phyloP scores from a whole-genome alignment of 2,329 filamentous ascomycete species.

The Sporothrix dimorphospora region DNA sequence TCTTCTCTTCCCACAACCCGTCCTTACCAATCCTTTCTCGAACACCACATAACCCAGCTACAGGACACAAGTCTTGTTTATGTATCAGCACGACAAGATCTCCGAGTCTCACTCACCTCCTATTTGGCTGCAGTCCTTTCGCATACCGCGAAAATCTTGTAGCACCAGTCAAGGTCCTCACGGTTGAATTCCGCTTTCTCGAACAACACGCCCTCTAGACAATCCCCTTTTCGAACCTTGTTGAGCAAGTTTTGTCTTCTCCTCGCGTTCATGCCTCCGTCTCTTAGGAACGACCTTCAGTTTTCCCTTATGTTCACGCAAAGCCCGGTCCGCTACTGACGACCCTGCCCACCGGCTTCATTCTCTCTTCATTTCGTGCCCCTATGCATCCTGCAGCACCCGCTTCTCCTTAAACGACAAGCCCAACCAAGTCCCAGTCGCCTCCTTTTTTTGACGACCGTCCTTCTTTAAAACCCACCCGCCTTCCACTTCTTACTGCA shows the following conservation, averaged over 20 bases:
- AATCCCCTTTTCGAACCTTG: conserved; percentile 1
- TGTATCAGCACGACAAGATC: conserved; percentile 95
- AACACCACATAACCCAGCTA: conserved; percentile 35
- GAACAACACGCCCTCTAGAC: conserved; percentile 25
- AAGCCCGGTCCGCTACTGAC: conserved; percentile 60
- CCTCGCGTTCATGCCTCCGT: conserved; percentile 59
- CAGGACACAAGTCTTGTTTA: conserved; percentile 70
- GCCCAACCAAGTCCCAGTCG: conserved; percentile 7
- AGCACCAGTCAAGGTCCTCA: conserved; percentile 86
- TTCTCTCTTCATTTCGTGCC: not conserved
- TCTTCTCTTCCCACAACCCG: not conserved
- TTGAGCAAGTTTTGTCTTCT: conserved; percentile 29
- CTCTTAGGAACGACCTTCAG: conserved; percentile 55
- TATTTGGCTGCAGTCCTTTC: conserved; percentile 96
- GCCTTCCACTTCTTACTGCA: no score
- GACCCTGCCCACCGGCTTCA: conserved; percentile 42
- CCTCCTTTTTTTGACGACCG: not conserved
- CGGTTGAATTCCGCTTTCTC: conserved; percentile 66
- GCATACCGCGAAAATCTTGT: conserved; percentile 92
- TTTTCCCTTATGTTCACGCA: conserved; percentile 60
- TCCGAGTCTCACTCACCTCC: conserved; percentile 92
- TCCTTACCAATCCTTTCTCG: not conserved
- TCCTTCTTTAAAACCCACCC: not conserved
- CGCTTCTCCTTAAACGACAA: conserved; percentile 25
- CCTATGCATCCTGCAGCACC: conserved; percentile 20